Conservation (phyloP, 2,329 filamentous ascomycete genomes). For the Neonectria punicea region DNA sequence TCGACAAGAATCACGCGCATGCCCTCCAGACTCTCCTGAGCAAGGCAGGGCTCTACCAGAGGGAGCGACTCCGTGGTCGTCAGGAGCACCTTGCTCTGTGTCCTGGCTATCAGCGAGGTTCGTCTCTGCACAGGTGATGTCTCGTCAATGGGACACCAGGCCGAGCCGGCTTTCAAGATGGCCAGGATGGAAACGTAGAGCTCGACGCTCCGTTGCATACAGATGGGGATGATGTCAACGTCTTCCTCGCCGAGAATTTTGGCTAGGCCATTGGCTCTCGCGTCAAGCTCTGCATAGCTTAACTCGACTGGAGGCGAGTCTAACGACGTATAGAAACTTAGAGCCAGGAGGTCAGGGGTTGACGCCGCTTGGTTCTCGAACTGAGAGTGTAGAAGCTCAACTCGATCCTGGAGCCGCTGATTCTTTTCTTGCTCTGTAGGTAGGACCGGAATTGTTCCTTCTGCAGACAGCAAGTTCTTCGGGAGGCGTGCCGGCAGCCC, state of each 20-base stretch:
- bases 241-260: conserved; percentile 77
- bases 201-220: conserved; percentile 51
- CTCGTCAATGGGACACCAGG: conserved; percentile 54
- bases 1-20: conserved; percentile 45
- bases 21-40: conserved; percentile 41
- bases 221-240: conserved; percentile 57
- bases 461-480: neutral
- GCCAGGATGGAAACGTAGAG: conserved; percentile 53
- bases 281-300: conserved; percentile 65
- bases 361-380: conserved; percentile 37
- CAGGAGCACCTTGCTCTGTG: conserved; percentile 36
- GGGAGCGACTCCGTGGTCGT: conserved; percentile 17
- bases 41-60: conserved; percentile 36
- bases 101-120: conserved; percentile 51
- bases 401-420: conserved; percentile 17
- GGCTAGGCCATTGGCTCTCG: conserved; percentile 75
- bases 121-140: conserved; percentile 50
- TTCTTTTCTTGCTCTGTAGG: neutral
- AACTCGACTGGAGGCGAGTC: conserved; percentile 36
- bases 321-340: neutral
- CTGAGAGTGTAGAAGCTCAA: conserved; percentile 35
- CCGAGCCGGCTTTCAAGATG: conserved; percentile 54
- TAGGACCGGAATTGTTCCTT: neutral
- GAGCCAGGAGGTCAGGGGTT: conserved; percentile 29
- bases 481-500: neutral